A percentile compares a stretch with the other conserved stretches of the same genome.
Conservation (phyloP, 163 green algal species). For the Chlamydomonas reinhardtii region DNA sequence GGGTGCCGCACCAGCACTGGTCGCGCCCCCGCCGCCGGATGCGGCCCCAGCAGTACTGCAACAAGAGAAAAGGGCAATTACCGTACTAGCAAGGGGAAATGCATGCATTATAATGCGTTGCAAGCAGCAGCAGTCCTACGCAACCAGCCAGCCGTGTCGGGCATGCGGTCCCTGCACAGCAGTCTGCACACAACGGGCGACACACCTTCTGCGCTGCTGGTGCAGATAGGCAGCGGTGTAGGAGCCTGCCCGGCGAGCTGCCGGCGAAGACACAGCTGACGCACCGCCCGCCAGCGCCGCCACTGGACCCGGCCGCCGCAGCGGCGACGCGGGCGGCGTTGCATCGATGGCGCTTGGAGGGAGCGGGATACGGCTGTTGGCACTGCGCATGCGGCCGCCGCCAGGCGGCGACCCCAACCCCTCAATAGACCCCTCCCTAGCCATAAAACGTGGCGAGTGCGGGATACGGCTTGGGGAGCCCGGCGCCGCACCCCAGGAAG, state of each 20-base stretch:
- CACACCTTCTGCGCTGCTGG: neutral
- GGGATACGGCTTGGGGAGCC: neutral
- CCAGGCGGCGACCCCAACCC: too few species aligned
- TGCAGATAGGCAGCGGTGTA: conserved; percentile 35
- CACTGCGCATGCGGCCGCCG: neutral
- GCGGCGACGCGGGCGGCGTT: neutral
- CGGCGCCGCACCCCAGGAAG: neutral
- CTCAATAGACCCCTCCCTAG: too few species aligned
- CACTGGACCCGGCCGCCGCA: neutral
- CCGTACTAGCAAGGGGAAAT: too few species aligned
- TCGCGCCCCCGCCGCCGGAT: too few species aligned
- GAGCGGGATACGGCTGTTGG: neutral
- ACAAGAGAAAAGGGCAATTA: too few species aligned
- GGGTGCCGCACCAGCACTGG: too few species aligned
- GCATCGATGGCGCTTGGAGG: neutral
- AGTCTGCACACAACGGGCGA: too few species aligned
- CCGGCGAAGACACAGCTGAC: neutral
- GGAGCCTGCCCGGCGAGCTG: conserved; percentile 6
- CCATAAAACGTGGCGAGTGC: neutral
- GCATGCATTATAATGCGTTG: too few species aligned
- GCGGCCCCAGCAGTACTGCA: neutral
- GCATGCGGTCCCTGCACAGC: too few species aligned
- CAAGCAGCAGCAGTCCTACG: too few species aligned
- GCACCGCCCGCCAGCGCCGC: neutral
- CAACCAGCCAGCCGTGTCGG: too few species aligned